A percentile compares a stretch with the other conserved stretches of the same genome.
Conservation (phyloP, 2,329 filamentous ascomycete species). For the Dothideomycetes sp. region DNA sequence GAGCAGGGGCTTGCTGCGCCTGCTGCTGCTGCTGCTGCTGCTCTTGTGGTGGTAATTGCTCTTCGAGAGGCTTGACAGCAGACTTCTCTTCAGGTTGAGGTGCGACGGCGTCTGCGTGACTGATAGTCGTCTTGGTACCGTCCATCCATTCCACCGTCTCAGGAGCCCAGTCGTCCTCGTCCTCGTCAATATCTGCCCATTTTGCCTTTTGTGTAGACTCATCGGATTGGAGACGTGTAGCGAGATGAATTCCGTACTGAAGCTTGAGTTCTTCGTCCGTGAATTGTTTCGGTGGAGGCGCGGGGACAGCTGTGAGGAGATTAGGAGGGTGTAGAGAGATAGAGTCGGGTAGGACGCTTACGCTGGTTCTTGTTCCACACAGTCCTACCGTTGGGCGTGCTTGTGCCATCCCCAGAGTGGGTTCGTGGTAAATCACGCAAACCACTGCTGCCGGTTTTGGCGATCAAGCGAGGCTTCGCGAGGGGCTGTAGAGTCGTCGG, state of each 20-base stretch:
- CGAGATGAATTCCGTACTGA: slow-evolving; percentile 79
- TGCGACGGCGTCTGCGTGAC: slow-evolving; percentile 9
- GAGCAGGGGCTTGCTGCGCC: slow-evolving; percentile 10
- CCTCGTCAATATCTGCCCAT: slow-evolving; percentile 85
- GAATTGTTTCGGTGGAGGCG: slow-evolving; percentile 67
- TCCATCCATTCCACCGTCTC: slow-evolving; percentile 83
- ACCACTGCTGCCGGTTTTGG: slow-evolving; percentile 59
- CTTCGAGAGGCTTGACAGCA: slow-evolving; percentile 15
- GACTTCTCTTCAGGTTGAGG: slow-evolving; percentile 14
- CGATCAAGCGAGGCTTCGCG: slow-evolving; percentile 63
- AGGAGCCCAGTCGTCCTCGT: slow-evolving; percentile 79
- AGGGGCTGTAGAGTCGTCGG: slow-evolving; percentile 40
- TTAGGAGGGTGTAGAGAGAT: no score
- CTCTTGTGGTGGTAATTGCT: slow-evolving; percentile 17
- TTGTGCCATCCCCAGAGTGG: slow-evolving; percentile 21
- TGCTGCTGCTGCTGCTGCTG: slow-evolving; percentile 3
- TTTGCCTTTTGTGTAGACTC: slow-evolving; percentile 59
- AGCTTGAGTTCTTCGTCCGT: slow-evolving; percentile 78
- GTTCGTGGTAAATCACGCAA: slow-evolving; percentile 39
- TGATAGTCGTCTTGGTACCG: slow-evolving; percentile 61
- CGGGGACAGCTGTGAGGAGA: slow-evolving; percentile 43
- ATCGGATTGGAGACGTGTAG: slow-evolving; percentile 66
- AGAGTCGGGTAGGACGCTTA: no score
- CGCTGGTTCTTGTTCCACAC: slow-evolving; percentile 89
- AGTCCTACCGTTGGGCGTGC: slow-evolving; percentile 59